Conservation (phyloP, 139 green algal genomes). For the Auxenochlorella pyrenoidosa region DNA sequence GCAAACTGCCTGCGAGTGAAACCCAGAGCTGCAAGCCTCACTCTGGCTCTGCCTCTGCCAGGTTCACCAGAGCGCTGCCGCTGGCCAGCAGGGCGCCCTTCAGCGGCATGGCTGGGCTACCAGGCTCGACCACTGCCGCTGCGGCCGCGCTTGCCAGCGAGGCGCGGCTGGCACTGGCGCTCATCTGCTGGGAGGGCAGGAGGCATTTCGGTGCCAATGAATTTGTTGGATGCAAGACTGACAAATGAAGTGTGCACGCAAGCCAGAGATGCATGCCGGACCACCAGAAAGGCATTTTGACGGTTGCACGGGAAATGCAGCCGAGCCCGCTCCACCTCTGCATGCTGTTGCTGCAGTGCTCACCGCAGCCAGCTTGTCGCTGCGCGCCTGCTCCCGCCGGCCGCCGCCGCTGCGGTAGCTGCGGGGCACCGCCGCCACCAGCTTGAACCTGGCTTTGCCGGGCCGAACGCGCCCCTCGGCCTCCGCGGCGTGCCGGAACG, state of each 20-base stretch:
- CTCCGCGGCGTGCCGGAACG: not conserved
- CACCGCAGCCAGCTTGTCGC: not conserved
- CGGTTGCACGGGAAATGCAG: not conserved
- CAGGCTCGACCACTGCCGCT: not conserved
- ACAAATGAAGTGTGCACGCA: no score
- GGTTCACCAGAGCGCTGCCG: not conserved
- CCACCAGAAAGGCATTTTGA: no score
- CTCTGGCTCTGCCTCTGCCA: constrained; percentile 19
- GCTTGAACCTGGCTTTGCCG: constrained; percentile 65
- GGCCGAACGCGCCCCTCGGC: not conserved
- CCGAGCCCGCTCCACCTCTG: not conserved
- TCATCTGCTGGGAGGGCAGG: not conserved
- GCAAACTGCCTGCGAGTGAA: no score
- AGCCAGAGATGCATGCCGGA: no score
- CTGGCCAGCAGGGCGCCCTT: constrained; percentile 3
- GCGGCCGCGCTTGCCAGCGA: not conserved
- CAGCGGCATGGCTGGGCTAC: not conserved
- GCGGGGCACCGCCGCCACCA: constrained; percentile 65
- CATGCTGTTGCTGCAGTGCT: no score
- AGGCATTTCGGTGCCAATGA: no score
- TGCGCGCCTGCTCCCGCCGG: not conserved
- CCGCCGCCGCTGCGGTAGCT: not conserved
- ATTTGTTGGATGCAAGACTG: no score
- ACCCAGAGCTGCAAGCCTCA: not conserved
- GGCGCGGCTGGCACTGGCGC: not conserved